Conservation (phyloP, 441 rosid species). For the Aleurites moluccanus region DNA sequence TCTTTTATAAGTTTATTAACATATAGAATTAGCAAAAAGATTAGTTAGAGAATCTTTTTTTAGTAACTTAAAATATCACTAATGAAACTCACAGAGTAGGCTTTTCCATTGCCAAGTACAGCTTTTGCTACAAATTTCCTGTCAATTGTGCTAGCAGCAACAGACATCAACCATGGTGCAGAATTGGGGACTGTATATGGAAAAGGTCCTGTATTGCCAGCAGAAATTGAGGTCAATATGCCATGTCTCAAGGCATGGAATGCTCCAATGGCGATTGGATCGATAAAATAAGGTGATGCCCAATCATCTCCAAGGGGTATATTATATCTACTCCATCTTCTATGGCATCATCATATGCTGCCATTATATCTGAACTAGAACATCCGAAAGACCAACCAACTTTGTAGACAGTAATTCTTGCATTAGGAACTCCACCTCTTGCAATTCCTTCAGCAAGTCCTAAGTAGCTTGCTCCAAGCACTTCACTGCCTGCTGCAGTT, state of each 20-base stretch:
- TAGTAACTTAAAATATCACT: no score
- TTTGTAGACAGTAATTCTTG: conserved; percentile 50
- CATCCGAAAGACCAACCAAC: conserved; percentile 47
- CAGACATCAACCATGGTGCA: conserved; percentile 56
- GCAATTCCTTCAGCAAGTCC: conserved; percentile 44
- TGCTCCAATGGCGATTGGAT: conserved; percentile 76
- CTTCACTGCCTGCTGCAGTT: conserved; percentile 39
- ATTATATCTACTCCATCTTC: conserved; percentile 63
- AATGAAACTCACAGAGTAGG: no score
- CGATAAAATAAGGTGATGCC: conserved; percentile 28
- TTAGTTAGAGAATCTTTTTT: no score
- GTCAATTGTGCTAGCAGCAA: no score
- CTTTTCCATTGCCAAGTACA: no score
- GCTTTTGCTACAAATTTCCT: no score
- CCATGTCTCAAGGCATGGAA: conserved; percentile 68
- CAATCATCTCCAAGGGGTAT: conserved; percentile 56
- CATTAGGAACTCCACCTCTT: conserved; percentile 41
- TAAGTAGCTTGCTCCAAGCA: conserved; percentile 27
- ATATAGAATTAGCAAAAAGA: no score
- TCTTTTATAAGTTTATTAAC: neutral
- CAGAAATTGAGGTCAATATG: conserved; percentile 69
- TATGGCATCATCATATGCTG: conserved; percentile 51
- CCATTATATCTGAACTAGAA: conserved; percentile 34
- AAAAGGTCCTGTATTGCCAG: conserved; percentile 72
- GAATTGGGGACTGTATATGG: conserved; percentile 45